These are phyloP conservation scores for Hyaloscypha finlandica DNA, from an alignment of 495 filamentous ascomycete species.

Conservation along the genomic window DNA sequence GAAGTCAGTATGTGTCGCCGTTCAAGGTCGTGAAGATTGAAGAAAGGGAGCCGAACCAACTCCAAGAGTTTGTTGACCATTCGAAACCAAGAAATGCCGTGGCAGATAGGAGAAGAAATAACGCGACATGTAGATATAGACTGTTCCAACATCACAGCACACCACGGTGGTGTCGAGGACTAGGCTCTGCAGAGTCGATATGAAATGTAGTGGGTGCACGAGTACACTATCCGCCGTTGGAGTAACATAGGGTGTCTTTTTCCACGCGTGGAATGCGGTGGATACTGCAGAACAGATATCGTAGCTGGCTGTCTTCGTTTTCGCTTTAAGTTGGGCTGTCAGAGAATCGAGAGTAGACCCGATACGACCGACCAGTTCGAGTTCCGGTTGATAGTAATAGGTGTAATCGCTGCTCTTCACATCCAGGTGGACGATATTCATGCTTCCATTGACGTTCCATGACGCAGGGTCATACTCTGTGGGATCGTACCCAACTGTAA, in stretches of 20 bases:
- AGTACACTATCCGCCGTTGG: slow-evolving; percentile 8
- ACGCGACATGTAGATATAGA: slow-evolving; percentile 44
- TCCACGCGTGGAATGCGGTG: not conserved
- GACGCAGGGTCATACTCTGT: slow-evolving; percentile 40
- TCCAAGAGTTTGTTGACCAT: slow-evolving; percentile 45
- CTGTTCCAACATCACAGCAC: slow-evolving; percentile 39
- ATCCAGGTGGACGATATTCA: slow-evolving; percentile 40
- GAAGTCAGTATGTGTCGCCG: not conserved
- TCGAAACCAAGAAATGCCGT: slow-evolving; percentile 39
- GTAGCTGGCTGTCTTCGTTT: slow-evolving; percentile 12
- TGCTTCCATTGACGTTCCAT: slow-evolving; percentile 36
- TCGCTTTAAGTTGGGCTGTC: slow-evolving; percentile 16
- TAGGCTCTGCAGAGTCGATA: slow-evolving; percentile 35
- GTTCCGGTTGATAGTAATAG: slow-evolving; percentile 35
- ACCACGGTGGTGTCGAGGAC: slow-evolving; percentile 36
- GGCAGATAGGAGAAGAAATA: slow-evolving; percentile 43
- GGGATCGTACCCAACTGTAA: slow-evolving; percentile 43
- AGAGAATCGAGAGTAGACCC: slow-evolving; percentile 35
- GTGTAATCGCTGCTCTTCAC: slow-evolving; percentile 34
- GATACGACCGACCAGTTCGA: slow-evolving; percentile 39
- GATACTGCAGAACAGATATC: slow-evolving; percentile 7
- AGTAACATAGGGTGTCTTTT: not conserved
- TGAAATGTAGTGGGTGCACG: slow-evolving; percentile 41
- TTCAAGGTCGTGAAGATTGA: not conserved
- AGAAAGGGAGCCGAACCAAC: slow-evolving; percentile 26